Conservation (phyloP, 352 stramenopile genomes). For the Pythium sukuiense region DNA sequence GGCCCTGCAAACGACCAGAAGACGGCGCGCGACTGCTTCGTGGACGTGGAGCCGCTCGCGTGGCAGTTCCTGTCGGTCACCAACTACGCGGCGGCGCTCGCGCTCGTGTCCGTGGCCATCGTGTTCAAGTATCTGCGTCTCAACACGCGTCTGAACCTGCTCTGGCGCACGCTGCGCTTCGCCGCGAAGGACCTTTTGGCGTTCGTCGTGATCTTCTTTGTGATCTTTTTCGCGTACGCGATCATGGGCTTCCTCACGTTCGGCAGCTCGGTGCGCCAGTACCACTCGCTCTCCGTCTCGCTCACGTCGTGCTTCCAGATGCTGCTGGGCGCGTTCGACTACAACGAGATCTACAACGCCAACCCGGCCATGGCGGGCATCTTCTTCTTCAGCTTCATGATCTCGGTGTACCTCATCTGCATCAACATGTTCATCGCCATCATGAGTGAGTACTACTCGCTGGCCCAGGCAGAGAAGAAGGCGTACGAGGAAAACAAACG, state of each 20-base stretch:
- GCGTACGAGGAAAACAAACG: conserved; percentile 52
- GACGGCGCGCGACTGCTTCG: conserved; percentile 47
- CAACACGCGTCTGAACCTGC: conserved; percentile 71
- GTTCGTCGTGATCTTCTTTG: conserved; percentile 82
- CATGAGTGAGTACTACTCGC: conserved; percentile 83
- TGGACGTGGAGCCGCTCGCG: conserved; percentile 57
- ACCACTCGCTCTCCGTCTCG: conserved; percentile 69
- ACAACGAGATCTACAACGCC: conserved; percentile 61
- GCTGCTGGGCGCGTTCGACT: conserved; percentile 78
- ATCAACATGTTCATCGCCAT: conserved; percentile 88
- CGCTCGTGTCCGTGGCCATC: conserved; percentile 70
- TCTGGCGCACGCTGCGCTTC: conserved; percentile 80
- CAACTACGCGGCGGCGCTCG: conserved; percentile 58
- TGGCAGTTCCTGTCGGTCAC: conserved; percentile 49
- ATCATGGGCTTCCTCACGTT: conserved; percentile 83
- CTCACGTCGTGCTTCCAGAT: conserved; percentile 84
- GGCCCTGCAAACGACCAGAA: conserved; percentile 45
- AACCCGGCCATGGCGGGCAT: conserved; percentile 74
- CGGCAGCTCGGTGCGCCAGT: conserved; percentile 58
- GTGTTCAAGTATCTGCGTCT: conserved; percentile 84
- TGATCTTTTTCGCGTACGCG: conserved; percentile 74
- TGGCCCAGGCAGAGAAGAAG: conserved; percentile 71
- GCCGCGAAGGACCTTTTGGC: conserved; percentile 70
- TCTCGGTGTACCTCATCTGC: conserved; percentile 78
- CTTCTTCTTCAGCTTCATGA: conserved; percentile 87